phyloP scores from a whole-genome alignment of 345 rosid species.

The Reutealis trisperma region DNA sequence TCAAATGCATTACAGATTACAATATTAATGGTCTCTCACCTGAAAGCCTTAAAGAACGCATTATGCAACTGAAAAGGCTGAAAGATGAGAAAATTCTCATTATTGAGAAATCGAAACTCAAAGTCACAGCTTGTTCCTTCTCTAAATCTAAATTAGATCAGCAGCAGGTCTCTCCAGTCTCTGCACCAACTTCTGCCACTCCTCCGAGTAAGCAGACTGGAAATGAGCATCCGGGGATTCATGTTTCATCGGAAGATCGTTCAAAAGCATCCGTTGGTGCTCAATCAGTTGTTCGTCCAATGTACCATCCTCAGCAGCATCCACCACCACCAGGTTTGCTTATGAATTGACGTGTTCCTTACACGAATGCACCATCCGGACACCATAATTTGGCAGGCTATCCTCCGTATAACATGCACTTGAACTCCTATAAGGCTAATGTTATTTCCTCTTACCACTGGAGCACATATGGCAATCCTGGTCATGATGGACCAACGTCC shows the following conservation, averaged over 20 bases:
- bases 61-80: not conserved
- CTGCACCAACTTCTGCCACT: not conserved
- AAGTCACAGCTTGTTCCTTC: not conserved
- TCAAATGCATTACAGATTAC: slow-evolving; percentile 24
- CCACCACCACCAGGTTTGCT: not conserved
- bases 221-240: slow-evolving; percentile 21
- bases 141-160: not conserved
- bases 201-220: not conserved
- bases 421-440: not conserved
- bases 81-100: not conserved
- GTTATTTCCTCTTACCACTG: not conserved
- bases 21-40: slow-evolving; percentile 5
- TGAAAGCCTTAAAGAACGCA: not conserved
- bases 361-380: not conserved
- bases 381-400: not conserved
- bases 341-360: not conserved
- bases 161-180: not conserved
- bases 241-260: not conserved
- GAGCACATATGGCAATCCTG: not conserved
- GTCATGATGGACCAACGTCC: not conserved
- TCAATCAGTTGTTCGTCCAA: too few relatives aligned
- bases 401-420: not conserved
- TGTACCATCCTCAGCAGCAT: not conserved
- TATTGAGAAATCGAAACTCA: not conserved
- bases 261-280: too few relatives aligned